These are phyloP conservation scores for Asterophora parasitica DNA, from an alignment of 768 basidiomycete species.

Conservation along the genomic window DNA sequence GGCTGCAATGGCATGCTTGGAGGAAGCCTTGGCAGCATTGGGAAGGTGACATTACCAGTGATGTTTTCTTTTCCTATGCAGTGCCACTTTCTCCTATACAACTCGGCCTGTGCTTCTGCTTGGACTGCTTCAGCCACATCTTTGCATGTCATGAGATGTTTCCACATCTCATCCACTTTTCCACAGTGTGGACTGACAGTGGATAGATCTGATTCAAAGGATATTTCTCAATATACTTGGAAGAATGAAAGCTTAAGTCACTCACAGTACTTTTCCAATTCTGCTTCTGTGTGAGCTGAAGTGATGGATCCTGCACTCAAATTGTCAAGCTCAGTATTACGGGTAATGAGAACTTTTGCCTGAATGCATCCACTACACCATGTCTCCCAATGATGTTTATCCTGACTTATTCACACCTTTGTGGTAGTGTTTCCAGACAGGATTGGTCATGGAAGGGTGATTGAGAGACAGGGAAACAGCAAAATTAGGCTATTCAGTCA, in stretches of 20 bases:
- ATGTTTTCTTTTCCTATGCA: background rate
- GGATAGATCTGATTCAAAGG: background rate
- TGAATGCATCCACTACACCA: constrained; percentile 1
- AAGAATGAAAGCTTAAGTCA: background rate
- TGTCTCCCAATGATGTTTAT: background rate
- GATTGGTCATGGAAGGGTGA: background rate
- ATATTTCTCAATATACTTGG: background rate
- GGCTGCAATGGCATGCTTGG: background rate
- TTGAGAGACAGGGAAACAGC: background rate
- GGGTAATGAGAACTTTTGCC: background rate
- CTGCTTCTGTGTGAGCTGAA: background rate
- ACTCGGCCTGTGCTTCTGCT: background rate
- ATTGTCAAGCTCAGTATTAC: background rate
- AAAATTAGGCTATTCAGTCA: background rate
- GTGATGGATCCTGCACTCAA: background rate
- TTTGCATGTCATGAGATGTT: background rate
- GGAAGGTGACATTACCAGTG: background rate
- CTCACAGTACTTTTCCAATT: background rate
- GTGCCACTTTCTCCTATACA: background rate
- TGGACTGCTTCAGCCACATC: background rate
- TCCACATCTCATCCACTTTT: background rate
- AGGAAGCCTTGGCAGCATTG: background rate
- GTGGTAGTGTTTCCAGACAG: constrained; percentile 1
- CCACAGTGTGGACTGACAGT: background rate
- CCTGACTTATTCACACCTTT: background rate